Conservation (phyloP, 805 yeast genomes). For the Suhomyces xylopsoci region DNA sequence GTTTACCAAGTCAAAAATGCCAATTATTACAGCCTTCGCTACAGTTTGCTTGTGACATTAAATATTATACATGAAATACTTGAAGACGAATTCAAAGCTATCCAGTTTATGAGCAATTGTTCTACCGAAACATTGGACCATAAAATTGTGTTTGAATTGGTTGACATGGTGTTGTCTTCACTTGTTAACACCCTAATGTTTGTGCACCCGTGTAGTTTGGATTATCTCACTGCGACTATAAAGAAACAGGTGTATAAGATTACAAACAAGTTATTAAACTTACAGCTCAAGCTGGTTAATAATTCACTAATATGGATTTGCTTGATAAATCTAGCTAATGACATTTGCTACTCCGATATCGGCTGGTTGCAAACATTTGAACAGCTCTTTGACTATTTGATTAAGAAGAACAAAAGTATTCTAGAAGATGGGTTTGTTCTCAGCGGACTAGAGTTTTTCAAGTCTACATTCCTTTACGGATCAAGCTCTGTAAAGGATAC, state of each 20-base stretch:
- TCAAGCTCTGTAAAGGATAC: neutral
- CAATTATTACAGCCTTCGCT: constrained; percentile 5
- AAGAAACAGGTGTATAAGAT: constrained; percentile 5
- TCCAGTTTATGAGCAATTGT: constrained; percentile 6
- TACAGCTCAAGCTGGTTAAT: constrained; percentile 7
- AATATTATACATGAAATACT: constrained; percentile 7
- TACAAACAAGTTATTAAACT: constrained; percentile 5
- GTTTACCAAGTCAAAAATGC: neutral
- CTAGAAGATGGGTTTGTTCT: constrained; percentile 18
- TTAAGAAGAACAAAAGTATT: constrained; percentile 6
- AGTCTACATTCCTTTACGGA: constrained; percentile 16
- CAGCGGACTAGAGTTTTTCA: constrained; percentile 23
- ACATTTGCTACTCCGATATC: constrained; percentile 28
- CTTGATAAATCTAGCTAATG: constrained; percentile 28
- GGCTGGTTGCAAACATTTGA: constrained; percentile 17
- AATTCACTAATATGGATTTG: constrained; percentile 25
- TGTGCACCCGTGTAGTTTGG: constrained; percentile 1
- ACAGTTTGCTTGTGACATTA: constrained; percentile 9
- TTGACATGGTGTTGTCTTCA: constrained; percentile 17
- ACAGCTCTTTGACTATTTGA: constrained; percentile 17
- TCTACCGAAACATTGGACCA: constrained; percentile 6
- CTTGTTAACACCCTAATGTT: constrained; percentile 13
- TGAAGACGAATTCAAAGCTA: constrained; percentile 15
- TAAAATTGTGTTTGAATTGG: constrained; percentile 10
- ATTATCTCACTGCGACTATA: neutral